Evolutionary conservation across 805 yeast genomes (phyloP), one percentile per base, ranked within the genome.

Genomic region (Limtongia smithiae): DNA sequence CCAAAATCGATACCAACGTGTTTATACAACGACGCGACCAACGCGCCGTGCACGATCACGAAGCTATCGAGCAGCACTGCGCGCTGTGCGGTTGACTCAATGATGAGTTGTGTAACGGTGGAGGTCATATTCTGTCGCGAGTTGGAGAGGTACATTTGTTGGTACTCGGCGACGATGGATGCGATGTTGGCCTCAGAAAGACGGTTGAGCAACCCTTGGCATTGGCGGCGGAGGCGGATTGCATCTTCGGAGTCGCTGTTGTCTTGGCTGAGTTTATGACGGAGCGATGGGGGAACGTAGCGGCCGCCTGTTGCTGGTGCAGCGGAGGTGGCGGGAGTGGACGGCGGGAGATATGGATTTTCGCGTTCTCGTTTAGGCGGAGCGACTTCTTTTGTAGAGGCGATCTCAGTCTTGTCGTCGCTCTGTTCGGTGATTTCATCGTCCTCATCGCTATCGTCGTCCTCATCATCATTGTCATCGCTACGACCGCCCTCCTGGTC

Each of bases 1-100:
- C 96, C 97, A 65, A 88, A 84, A 54, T 88, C 96, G 33, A 82
- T 79, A 18, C 98, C 97, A n/a, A 65, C 50, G 58, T 85, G 85
- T 52, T 85, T 76, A 68, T 85, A 88, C 21, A 93, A 65, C 0
- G 95, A 83, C 20, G 82, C 82, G 2, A 82, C 77, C 6, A 88
- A 72, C 4, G 88, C 82, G 1, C 95, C 84, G 65, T 91, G 90
- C 28, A 86, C 73, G 52, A 84, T 77, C 34, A 90, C 79, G 64
- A 88, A 87, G 1, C 85, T 78, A 55, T 90, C 97, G 41, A 88
- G 69, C 42, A 89, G 68, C 40, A 84, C 76, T 3, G 83, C 82
- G 25, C 82, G 83, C 27, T 76, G 73, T 8, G 77, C 67, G 12
- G 89, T 75, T 54, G 86, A 80, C 28, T 82, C 86, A 33, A 86